Base-by-base conservation (phyloP, 805 yeast genomes). In the Scheffersomyces amazonensis region DNA sequence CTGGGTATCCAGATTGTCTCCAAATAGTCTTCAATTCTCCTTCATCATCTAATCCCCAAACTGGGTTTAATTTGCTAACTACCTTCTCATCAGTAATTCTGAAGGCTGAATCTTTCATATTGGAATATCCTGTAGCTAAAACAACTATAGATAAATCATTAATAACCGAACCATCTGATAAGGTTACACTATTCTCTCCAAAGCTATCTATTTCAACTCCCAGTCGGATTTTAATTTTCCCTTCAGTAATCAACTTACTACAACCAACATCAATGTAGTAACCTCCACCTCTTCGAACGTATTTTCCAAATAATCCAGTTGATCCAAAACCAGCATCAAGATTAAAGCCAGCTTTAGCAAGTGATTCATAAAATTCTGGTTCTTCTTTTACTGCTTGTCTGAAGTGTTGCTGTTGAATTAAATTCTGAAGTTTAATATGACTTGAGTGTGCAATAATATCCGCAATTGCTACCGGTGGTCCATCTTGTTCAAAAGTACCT, bases 231-330 rank as follows among this genome's bases (percentile, higher is more conserved):
- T 54, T 50, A 40, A 71, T 62, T 41, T 64, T 64, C 12, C 67
- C 71, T 10, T 66, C 64, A 29, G 56, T 52, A 39, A 71, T 66
- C 40, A 63, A 48, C 29, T 55, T 58, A 23, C 73, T 65, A 41
- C 67, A 60, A 7, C 76, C 76, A 32, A 68, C 73, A 43, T 71
- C 74, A 39, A 65, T 66, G 46, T 71, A 71, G 47, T 69, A 71
- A 31, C 76, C 76, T 1, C 75, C 73, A 22, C 71, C 72, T 47
- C 68, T 57, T 35, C 72, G 53, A 44, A 53, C 56, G 43, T 67
- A 62, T 36, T 64, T 51, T 16, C 71, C 66, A 38, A 64, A 61
- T 36, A 70, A 47, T 3, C 76, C 76, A 27, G 73, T 63, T 21
- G 60, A 68, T 19, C 71, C 75, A 52, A 58, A 60, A 15, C 76